Base-by-base conservation (phyloP, 2,329 filamentous ascomycete species). In the Gyromitra esculenta region DNA sequence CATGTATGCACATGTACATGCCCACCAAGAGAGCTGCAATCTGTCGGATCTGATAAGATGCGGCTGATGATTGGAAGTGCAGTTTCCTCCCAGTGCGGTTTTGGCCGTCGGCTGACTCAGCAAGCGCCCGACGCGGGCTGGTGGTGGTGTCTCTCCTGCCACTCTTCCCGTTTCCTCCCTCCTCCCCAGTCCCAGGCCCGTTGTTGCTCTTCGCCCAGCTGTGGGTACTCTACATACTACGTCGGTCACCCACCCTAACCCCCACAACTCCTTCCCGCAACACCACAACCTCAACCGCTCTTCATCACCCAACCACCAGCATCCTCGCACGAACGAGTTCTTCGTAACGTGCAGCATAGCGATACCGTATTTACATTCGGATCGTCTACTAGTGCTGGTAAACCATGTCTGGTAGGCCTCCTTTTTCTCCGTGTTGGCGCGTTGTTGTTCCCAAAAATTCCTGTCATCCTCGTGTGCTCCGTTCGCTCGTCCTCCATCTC, bases 331-430 rank as follows among this genome's bases (percentile, higher is more conserved):
- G 73, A 75, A 73, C 66, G 50, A 65, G 56, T 35, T 65, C 65
- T 71, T 63, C 59, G 65, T 59, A 71, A 75, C 57, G 65, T 71
- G 45, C 68, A 63, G 85, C 83, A 84, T 74, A 77, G 65, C 75
- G 64, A 75, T 74, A 70, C 66, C 72, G 66, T 77, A 69, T 75
- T 75, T 75, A 74, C 60, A 73, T 75, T 62, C 66, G 70, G 72
- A 56, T 77, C 70, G 64, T 77, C 71, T 77, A 69, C 71, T 74
- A 73, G 64, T 64, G 71, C 75, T 70, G 65, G 66, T 66, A 70
- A 65, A 85, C 82, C 84, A 89, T 89, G 87, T 87, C 88, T 85
- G 87, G 88, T 89, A 84, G 87, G 87, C 88, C 81, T 80, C 79
- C 80, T 81, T 81, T 82, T 84, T 80, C 79, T 52, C 70, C 60